These are phyloP conservation scores for Eucalyptus cloeziana DNA, from an alignment of 345 rosid genomes.

Conservation along the genomic window DNA sequence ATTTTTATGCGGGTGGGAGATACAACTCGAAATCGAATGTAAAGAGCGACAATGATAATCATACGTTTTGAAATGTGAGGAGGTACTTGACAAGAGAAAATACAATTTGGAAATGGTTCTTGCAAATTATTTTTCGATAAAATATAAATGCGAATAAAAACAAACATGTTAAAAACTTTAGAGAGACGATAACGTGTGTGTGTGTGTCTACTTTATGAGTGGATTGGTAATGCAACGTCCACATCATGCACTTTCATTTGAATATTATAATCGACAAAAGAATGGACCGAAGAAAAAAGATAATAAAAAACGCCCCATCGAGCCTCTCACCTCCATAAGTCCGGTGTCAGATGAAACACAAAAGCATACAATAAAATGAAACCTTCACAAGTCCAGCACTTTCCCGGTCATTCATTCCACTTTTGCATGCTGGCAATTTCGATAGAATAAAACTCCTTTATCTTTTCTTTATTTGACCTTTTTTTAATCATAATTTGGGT, in stretches of 20 bases:
- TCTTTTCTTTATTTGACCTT: not conserved
- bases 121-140: not conserved
- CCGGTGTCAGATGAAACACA: not conserved
- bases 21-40: not conserved
- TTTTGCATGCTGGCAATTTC: not conserved
- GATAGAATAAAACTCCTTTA: not conserved
- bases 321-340: not conserved
- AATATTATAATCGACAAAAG: not conserved
- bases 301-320: not conserved
- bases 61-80: not conserved
- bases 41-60: accelerated
- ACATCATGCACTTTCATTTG: not conserved
- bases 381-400: not conserved
- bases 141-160: not conserved
- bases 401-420: not conserved
- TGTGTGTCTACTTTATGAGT: not conserved
- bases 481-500: not conserved
- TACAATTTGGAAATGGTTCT: not conserved
- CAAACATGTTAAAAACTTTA: not conserved
- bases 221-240: not conserved
- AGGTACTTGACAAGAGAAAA: not conserved
- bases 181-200: not conserved
- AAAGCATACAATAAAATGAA: not conserved
- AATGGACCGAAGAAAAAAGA: not conserved
- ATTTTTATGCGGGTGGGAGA: not conserved